phyloP scores from a whole-genome alignment of 2,329 filamentous ascomycete species.

The Leptographium lundbergii region DNA sequence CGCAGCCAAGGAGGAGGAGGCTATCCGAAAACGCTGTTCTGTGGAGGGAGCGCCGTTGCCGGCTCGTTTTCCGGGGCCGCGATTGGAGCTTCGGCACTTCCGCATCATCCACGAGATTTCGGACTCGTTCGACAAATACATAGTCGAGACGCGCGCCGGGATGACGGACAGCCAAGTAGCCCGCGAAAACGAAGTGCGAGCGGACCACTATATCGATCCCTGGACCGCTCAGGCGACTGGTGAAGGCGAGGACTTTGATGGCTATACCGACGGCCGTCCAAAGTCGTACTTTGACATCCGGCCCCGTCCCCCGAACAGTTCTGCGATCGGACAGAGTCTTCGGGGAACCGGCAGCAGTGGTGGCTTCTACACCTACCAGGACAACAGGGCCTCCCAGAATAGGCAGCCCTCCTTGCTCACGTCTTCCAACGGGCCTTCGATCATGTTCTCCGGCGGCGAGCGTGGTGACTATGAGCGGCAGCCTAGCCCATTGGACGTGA shows the following conservation, averaged over 20 bases:
- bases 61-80: neutral
- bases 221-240: neutral
- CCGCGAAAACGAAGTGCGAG: neutral
- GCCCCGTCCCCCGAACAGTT: neutral
- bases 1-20: neutral
- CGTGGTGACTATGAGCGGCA: neutral
- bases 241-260: neutral
- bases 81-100: constrained; percentile 1
- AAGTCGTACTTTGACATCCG: neutral
- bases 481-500: neutral
- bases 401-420: neutral
- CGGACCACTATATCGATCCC: neutral
- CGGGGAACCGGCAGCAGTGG: neutral
- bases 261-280: neutral
- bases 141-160: constrained; percentile 1
- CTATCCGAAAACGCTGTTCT: neutral
- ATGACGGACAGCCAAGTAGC: neutral
- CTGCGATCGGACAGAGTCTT: neutral
- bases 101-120: neutral
- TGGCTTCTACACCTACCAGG: neutral
- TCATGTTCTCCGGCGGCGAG: neutral
- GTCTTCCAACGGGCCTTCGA: neutral
- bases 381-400: neutral
- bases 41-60: neutral
- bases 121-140: constrained; percentile 5